A percentile compares a stretch with the other conserved stretches of the same genome.
Evolutionary conservation across 2,329 filamentous ascomycete species (phyloP).

Genomic region (Aspergillus quadrilineatus): DNA sequence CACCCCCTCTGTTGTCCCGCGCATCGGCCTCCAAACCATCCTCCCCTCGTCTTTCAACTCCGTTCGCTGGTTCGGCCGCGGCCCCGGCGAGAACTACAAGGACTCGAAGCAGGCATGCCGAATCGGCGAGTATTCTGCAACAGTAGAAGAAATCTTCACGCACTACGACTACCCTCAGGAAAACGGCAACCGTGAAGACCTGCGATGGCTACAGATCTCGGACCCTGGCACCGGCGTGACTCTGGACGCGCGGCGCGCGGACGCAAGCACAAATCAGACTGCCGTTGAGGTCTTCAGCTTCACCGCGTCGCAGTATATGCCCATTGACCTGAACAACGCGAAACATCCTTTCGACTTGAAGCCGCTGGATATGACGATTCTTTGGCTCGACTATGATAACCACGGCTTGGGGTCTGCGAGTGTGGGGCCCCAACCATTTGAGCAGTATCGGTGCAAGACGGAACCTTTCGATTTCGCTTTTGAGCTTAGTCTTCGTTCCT

Average conservation of each 20-base stretch:
- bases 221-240: not conserved
- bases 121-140: constrained; percentile 53
- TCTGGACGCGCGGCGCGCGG: constrained; percentile 27
- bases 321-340: constrained; percentile 56
- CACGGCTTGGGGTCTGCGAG: constrained; percentile 32
- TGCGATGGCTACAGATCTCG: constrained; percentile 51
- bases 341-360: constrained; percentile 64
- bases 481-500: constrained; percentile 3
- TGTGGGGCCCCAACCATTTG: constrained; percentile 5
- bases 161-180: constrained; percentile 69
- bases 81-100: constrained; percentile 64
- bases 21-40: constrained; percentile 61
- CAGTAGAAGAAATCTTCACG: constrained; percentile 48
- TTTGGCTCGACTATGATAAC: constrained; percentile 33
- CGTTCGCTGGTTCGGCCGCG: constrained; percentile 62
- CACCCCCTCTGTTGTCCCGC: constrained; percentile 49
- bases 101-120: constrained; percentile 64
- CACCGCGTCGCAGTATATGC: constrained; percentile 55
- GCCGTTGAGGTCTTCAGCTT: constrained; percentile 50
- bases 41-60: constrained; percentile 49
- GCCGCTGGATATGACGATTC: constrained; percentile 20
- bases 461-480: constrained; percentile 8
- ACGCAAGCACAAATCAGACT: constrained; percentile 24
- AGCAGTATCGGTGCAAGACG: constrained; percentile 3
- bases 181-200: constrained; percentile 62